Percentiles rank a stretch among this genome's conserved stretches.
Conservation (phyloP, 495 filamentous ascomycete genomes). For the Penicillium tannophilum region DNA sequence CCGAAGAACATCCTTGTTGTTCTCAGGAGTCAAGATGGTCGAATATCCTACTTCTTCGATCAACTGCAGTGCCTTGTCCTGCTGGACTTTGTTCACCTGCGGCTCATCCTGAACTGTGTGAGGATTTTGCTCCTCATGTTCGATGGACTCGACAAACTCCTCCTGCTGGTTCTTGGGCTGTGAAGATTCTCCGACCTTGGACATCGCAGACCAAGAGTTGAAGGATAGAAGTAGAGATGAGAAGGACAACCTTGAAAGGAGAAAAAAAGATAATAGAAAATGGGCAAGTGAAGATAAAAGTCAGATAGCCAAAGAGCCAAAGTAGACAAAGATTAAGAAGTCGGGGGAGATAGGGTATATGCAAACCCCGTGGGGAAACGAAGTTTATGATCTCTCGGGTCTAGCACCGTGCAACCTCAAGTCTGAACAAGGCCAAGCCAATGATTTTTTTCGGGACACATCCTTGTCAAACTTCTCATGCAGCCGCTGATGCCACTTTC, state of each 20-base stretch:
- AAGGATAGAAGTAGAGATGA: background rate
- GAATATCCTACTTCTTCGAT: slow-evolving; percentile 43
- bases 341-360: slow-evolving; percentile 13
- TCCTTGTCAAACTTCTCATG: slow-evolving; percentile 4
- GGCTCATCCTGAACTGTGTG: slow-evolving; percentile 14
- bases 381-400: slow-evolving; percentile 25
- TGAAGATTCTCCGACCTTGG: slow-evolving; percentile 18
- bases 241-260: background rate
- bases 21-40: slow-evolving; percentile 51
- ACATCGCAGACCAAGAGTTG: slow-evolving; percentile 22
- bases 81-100: slow-evolving; percentile 6
- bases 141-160: slow-evolving; percentile 43
- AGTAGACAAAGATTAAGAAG: background rate
- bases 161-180: slow-evolving; percentile 33
- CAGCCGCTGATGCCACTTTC: background rate
- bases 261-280: background rate
- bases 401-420: slow-evolving; percentile 22
- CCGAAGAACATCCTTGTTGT: slow-evolving; percentile 53
- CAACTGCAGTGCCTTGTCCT: slow-evolving; percentile 49
- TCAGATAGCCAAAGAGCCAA: background rate
- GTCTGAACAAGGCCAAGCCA: background rate
- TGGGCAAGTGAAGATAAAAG: background rate
- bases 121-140: background rate
- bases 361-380: slow-evolving; percentile 39
- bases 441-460: slow-evolving; percentile 3